Base-by-base conservation (phyloP, 371 early-diverging fungal species). In the Mucor circinelloides region DNA sequence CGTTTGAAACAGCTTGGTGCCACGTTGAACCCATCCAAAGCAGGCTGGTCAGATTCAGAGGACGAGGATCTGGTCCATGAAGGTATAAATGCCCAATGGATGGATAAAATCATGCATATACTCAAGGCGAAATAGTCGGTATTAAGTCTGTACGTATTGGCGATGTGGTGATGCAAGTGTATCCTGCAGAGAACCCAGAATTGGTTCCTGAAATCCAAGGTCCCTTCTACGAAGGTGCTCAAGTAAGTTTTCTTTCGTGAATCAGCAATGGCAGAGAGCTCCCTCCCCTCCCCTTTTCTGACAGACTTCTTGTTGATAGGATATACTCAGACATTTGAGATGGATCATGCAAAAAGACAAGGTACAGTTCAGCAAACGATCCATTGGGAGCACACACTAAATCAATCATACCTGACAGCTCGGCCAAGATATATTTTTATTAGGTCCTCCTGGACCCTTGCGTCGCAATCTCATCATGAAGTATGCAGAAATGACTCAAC, bases 341-440 rank as follows among this genome's bases (percentile, higher is more conserved):
- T 89, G 89, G 89, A 87, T 50, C 50, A 50, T 50, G 50, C 50
- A 50, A 5, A 50, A 50, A 50, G 50, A 50, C 23, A 50, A 50
- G 50, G 50, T 50, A 50, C 44, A 44, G 6, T 8, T 48, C 9
- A 0, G 6, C 15, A 42, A 36, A 36, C 8, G 6, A 44, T 3
- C 2, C 5, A 44, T 2, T 10, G 3, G 10, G 2, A 23, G 3
- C 23, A 13, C 4, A 19, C 23, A 8, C 13, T 50, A 19, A 50
- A 23, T 9, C 50, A 12, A 87, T 87, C 73, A 87, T 87, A 88
- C 87, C 34, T 34, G 34, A 87, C 73, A 89, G 82, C 81, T 94
- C 23, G 85, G 90, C 6, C 95, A 94, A 85, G 95, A 94, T 70
- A 90, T 93, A 68, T 94, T 94, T 70, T 82, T 94, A 60, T 83